phyloP scores from a whole-genome alignment of 2,329 filamentous ascomycete species.

The Arthroderma uncinatum region DNA sequence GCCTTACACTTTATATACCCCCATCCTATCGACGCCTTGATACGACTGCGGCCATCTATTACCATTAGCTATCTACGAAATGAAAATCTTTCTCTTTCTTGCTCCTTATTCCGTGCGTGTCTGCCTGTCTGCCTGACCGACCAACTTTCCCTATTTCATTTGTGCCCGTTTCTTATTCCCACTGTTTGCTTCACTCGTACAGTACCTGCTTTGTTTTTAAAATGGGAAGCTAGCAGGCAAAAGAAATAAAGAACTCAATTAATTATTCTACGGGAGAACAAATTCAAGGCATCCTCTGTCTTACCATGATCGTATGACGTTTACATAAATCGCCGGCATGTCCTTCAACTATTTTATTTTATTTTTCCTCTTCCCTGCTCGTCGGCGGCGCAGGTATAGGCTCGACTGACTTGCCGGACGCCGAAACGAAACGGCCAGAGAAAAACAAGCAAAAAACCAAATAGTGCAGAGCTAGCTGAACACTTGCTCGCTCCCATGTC shows the following conservation, averaged over 20 bases:
- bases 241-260: neutral
- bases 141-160: too few species aligned
- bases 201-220: too few species aligned
- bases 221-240: neutral
- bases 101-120: neutral
- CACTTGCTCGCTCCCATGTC: neutral
- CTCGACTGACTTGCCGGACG: neutral
- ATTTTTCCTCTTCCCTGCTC: neutral
- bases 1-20: conserved; percentile 1
- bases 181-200: neutral
- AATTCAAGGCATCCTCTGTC: neutral
- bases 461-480: neutral
- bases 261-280: neutral
- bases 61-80: neutral
- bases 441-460: neutral
- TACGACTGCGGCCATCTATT: neutral
- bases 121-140: neutral
- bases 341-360: neutral
- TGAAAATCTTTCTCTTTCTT: neutral
- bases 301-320: neutral
- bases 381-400: neutral
- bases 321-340: neutral
- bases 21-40: neutral
- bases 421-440: neutral
- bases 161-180: neutral